Evolutionary conservation across 805 yeast genomes (phyloP), one percentile per base, ranked within the genome.

Genomic region (Metschnikowia dekortorum): DNA sequence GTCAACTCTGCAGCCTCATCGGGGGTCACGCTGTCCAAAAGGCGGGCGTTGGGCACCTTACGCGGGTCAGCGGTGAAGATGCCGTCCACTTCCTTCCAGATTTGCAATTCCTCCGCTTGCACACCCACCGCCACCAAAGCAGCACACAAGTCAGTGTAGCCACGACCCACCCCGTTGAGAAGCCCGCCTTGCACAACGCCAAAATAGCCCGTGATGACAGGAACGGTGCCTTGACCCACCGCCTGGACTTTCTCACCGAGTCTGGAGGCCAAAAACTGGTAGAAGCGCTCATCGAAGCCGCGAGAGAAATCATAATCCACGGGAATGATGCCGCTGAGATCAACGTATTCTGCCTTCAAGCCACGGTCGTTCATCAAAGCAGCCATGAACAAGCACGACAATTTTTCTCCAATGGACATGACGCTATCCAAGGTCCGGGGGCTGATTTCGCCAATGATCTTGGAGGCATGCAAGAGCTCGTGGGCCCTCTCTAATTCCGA

Each of bases 71-170:
- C 99, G 0, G 98, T 91, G 74, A 94, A 94, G 37, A 94, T 94
- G 61, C 99, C 99, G 66, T 94, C 99, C 47, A 94, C 99, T 73
- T 94, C 99, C 62, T 94, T 94, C 99, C 99, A 94, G 45, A 94
- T 89, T 72, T 94, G 99, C 54, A 94, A 76, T 70, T 94, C 99
- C 41, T 89, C 95, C 5, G 98, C 97, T 54, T 78, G 81, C 45
- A 86, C 70, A 1, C 97, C 99, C 30, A 94, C 98, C 0, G 99
- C 97, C 37, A 90, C 80, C 62, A 94, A 77, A 1, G 98, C 99
- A 16, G 99, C 99, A 75, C 99, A 94, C 60, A 94, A 74, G 67
- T 94, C 99, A 8, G 99, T 94, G 70, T 94, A 94, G 36, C 99
- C 99, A 64, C 99, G 83, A 41, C 99, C 99, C 50, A 94, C 96